Percentiles rank a stretch among this genome's conserved stretches.
Conservation (phyloP, 805 yeast species). For the Candida odintsovae region DNA sequence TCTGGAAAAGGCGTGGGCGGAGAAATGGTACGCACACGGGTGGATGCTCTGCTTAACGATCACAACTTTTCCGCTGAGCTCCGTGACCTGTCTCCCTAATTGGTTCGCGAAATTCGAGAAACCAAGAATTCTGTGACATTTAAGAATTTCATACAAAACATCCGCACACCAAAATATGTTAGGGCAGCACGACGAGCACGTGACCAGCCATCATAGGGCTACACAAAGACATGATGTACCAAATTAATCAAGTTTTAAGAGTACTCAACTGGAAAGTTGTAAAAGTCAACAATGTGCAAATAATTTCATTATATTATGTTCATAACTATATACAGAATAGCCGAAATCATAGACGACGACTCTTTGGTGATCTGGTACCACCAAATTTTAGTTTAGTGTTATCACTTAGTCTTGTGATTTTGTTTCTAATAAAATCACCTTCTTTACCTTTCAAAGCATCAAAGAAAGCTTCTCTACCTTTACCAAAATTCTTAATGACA, state of each 20-base stretch:
- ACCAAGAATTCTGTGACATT: background rate
- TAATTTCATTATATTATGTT: constrained; percentile 4
- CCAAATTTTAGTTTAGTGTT: constrained; percentile 83
- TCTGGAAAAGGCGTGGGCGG: background rate
- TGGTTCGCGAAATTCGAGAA: background rate
- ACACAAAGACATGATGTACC: too few relatives aligned
- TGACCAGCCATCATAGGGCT: background rate
- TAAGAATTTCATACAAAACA: too few relatives aligned
- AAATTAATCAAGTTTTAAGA: too few relatives aligned
- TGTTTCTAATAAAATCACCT: constrained; percentile 63
- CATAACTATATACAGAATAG: background rate
- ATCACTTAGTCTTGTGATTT: constrained; percentile 68
- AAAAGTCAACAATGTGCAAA: too few relatives aligned
- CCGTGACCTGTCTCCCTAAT: background rate
- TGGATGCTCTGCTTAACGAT: background rate
- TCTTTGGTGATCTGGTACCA: constrained; percentile 81
- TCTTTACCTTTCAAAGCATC: constrained; percentile 86
- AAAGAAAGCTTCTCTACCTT: constrained; percentile 82
- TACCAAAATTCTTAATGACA: constrained; percentile 76
- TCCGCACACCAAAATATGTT: too few relatives aligned
- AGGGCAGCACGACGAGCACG: too few relatives aligned
- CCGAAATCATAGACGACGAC: constrained; percentile 55
- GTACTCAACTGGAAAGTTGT: too few relatives aligned
- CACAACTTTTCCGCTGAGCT: background rate
- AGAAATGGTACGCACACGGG: background rate